Evolutionary conservation across 352 stramenopile species (phyloP), one percentile per base, ranked within the genome.

Genomic region (Globisporangium paroecandrum): DNA sequence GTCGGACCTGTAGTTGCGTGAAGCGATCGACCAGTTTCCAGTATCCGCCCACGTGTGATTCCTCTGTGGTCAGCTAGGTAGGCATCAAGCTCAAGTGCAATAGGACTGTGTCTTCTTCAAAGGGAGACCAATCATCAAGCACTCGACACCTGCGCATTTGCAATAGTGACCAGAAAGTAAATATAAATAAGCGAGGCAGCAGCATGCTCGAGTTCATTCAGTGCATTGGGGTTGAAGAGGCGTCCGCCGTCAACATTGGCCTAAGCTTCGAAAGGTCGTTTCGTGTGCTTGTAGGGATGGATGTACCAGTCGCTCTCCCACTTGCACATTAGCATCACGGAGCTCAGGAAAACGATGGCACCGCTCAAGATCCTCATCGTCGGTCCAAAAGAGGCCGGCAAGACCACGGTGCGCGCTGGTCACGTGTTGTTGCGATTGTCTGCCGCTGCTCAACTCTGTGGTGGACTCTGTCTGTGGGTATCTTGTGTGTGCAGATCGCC

Each of bases 361-460:
- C 51, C 79, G 66, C 76, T 95, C 43, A 97, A 97, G 74, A 69
- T 97, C 56, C 69, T 95, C 34, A 61, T 97, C 43, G 83, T 93
- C 6, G 89, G 87, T 0, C 89, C 89, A 1, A 93, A 95, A 55
- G 77, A 93, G 58, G 76, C 79, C 2, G 89, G 87, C 54, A 97
- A 96, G 68, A 89, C 82, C 27, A 86, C 72, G n/a, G 83, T 91
- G 60, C 2, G 27, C 38, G 12, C 36, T 43, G 36, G 3, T 15
- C 36, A 43, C 15, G 36, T 15, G 10, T 8, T 43, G 12, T 43
- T 43, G 36, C 36, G 36, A 43, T 43, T 43, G 2, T 18, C 2
- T 43, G 36, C 15, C 15, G 15, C 12, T 43, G 10, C 3, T 43
- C 36, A 18, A 43, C 20, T 46, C 20, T 20, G 3, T 34, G 9